These are phyloP conservation scores for Chlorella vulgaris DNA, from an alignment of 139 green algal species.

Conservation along the genomic window DNA sequence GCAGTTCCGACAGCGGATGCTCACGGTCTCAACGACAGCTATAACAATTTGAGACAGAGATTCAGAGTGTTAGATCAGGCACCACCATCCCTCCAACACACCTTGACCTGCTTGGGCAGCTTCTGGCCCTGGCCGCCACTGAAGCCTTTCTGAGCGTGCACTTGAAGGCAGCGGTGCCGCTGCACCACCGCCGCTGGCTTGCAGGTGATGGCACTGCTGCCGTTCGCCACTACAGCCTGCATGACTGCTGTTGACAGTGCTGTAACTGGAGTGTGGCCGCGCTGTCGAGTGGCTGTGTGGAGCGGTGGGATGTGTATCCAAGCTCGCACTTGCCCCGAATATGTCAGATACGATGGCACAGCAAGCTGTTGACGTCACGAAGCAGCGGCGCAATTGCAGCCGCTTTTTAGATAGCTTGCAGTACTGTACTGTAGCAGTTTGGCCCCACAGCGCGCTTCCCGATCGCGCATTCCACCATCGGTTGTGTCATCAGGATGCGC, in stretches of 20 bases:
- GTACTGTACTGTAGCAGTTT: neutral
- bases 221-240: neutral
- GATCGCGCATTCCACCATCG: neutral
- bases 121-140: conserved; percentile 12
- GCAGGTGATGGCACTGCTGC: neutral
- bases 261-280: too few species aligned
- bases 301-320: too few species aligned
- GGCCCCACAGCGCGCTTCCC: neutral
- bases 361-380: too few species aligned
- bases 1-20: neutral
- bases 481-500: neutral
- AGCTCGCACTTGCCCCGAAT: too few species aligned
- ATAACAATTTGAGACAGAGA: too few species aligned
- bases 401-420: too few species aligned
- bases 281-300: too few species aligned
- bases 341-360: too few species aligned
- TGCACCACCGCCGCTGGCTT: neutral
- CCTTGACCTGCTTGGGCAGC: conserved; percentile 33
- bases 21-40: too few species aligned
- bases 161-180: conserved; percentile 6
- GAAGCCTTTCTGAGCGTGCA: conserved; percentile 15
- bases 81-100: neutral
- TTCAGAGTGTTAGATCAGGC: too few species aligned
- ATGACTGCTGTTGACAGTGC: too few species aligned
- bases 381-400: too few species aligned